Percentiles rank a stretch among this genome's conserved stretches.
Conservation (phyloP, 2,329 filamentous ascomycete genomes). For the Neocucurbitaria cava region DNA sequence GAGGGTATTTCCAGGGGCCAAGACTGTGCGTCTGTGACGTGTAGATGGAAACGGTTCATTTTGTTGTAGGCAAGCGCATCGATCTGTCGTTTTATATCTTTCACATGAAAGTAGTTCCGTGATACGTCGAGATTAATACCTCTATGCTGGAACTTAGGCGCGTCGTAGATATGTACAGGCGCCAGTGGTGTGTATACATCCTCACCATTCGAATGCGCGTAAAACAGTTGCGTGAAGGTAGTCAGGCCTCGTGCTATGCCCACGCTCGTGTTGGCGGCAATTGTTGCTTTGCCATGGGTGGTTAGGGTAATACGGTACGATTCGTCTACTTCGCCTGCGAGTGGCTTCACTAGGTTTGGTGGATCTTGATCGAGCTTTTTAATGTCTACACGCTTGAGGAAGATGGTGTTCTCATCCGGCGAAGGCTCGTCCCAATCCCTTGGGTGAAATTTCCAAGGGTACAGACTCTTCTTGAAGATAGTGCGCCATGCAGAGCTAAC, state of each 20-base stretch:
- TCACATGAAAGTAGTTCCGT: constrained; percentile 72
- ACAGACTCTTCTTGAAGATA: constrained; percentile 72
- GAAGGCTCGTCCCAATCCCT: constrained; percentile 70
- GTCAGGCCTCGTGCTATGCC: constrained; percentile 77
- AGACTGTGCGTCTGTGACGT: constrained; percentile 82
- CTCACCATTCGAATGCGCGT: constrained; percentile 66
- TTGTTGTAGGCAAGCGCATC: constrained; percentile 81
- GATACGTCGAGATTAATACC: constrained; percentile 82
- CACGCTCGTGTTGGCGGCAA: constrained; percentile 70
- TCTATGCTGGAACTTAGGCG: constrained; percentile 76
- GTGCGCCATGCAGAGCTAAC: constrained; percentile 64
- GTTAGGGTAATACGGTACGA: constrained; percentile 73
- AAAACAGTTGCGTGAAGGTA: constrained; percentile 82
- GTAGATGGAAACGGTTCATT: constrained; percentile 81
- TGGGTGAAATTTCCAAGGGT: constrained; percentile 79
- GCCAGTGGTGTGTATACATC: constrained; percentile 71
- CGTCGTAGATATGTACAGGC: constrained; percentile 75
- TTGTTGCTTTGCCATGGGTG: constrained; percentile 64
- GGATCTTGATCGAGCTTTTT: constrained; percentile 65
- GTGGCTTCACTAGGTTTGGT: constrained; percentile 63
- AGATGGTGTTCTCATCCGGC: constrained; percentile 51
- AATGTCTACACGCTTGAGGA: constrained; percentile 68
- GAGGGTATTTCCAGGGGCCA: constrained; percentile 84
- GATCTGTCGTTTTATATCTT: constrained; percentile 75
- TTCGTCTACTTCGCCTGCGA: constrained; percentile 72